These are phyloP conservation scores for Larix kaempferi DNA, from an alignment of 75 land plant genomes.

Conservation along the genomic window DNA sequence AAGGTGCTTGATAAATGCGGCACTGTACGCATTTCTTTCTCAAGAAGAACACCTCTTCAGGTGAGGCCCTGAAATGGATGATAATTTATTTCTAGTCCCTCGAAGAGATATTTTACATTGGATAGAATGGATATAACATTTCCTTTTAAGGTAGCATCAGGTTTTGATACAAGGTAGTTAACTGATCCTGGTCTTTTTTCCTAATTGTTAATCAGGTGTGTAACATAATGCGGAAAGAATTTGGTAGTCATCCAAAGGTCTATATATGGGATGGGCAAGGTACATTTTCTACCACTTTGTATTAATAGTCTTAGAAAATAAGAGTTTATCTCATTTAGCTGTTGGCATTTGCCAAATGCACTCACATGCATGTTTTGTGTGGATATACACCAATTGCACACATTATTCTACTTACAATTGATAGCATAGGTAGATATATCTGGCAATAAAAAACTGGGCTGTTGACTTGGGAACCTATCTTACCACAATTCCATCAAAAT, in stretches of 20 bases:
- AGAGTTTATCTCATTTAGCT: background rate
- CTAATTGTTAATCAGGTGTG: constrained; percentile 40
- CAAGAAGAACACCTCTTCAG: constrained; percentile 83
- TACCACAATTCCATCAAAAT: background rate
- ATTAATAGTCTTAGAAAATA: background rate
- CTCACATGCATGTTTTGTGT: background rate
- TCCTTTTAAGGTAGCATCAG: background rate
- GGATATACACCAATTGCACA: background rate
- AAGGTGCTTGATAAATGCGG: constrained; percentile 82
- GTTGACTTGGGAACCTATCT: background rate
- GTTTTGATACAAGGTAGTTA: background rate
- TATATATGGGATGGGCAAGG: constrained; percentile 95
- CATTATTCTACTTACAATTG: background rate
- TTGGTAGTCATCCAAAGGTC: constrained; percentile 71
- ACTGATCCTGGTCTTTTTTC: background rate
- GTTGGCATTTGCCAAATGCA: background rate
- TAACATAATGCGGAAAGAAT: constrained; percentile 59
- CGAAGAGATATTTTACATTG: background rate
- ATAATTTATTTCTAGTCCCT: background rate
- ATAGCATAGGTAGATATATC: background rate
- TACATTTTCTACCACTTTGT: constrained; percentile 18
- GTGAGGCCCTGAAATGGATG: constrained; percentile 28
- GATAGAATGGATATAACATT: background rate
- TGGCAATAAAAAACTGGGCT: background rate
- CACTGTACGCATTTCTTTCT: constrained; percentile 88